Base-by-base conservation (phyloP, 352 stramenopile species). In the Phytophthora boehmeriae region DNA sequence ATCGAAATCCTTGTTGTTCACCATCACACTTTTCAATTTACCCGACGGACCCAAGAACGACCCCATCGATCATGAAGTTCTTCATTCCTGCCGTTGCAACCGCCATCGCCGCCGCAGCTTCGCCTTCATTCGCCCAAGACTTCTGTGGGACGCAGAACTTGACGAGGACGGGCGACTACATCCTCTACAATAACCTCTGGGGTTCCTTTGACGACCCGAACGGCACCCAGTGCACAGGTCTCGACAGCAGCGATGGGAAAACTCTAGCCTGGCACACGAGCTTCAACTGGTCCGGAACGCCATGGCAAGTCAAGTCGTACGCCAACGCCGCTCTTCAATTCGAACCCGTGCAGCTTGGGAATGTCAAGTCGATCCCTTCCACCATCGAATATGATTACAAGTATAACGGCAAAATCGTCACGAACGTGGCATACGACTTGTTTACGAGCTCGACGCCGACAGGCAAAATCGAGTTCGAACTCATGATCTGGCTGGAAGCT, bases 121-220 rank as follows among this genome's bases (percentile, higher is more conserved):
- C 34, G 34, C 34, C 16, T 17, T 14, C 34, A 4, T 41, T 5
- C 34, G 34, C 34, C 9, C 4, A 17, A 41, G 34, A 41, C 34
- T 41, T 19, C 34, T 41, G 34, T 17, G 66, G 58, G 43, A 51
- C 66, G 43, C 77, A 68, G 68, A 63, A 52, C 9, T 45, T 61
- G 16, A 45, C 46, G 8, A 72, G 59, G 34, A 48, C 56, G 13
- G 63, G 53, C 53, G 69, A 70, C 41, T 80, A 70, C 59, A 68
- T 76, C 56, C 27, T 76, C 17, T 76, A 79, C 66, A 79, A 79
- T 59, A 64, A 76, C 38, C 56, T 73, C n/a, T 76, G 71, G 71
- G 63, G 63, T 55, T 28, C 51, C 22, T 55, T 49, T 35, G 16
- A 55, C 6, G 62, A 63, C 32, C 68, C 66, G 0, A 71, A 66